Conservation (phyloP, 2,329 filamentous ascomycete genomes). For the Diaporthe longicolla region DNA sequence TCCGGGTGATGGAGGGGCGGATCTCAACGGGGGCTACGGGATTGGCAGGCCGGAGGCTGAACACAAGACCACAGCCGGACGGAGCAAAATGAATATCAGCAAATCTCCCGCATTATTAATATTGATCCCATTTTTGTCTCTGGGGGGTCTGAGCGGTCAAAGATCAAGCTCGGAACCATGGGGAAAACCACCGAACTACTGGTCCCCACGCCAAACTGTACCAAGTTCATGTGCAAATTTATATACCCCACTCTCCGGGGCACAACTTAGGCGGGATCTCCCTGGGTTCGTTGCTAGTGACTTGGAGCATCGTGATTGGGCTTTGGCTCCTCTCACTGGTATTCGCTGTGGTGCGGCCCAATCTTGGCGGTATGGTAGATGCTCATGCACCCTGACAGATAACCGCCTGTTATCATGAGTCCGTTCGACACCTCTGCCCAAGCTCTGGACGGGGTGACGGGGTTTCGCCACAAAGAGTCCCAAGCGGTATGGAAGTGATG, state of each 20-base stretch:
- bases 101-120: not conserved
- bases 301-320: slow-evolving; percentile 5
- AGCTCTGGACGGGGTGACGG: not conserved
- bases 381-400: slow-evolving; percentile 16
- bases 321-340: not conserved
- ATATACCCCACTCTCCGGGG: not conserved
- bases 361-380: slow-evolving; percentile 7
- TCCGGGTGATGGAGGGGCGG: slow-evolving; percentile 18
- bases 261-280: slow-evolving; percentile 8
- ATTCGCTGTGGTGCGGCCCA: slow-evolving; percentile 17
- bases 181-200: slow-evolving; percentile 11
- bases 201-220: slow-evolving; percentile 12
- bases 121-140: not conserved
- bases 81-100: not conserved
- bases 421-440: not conserved
- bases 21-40: slow-evolving; percentile 8
- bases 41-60: slow-evolving; percentile 23
- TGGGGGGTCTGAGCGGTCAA: not conserved
- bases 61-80: not conserved
- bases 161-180: not conserved
- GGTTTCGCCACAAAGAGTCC: not conserved
- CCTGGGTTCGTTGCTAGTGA: not conserved
- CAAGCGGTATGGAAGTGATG: not conserved
- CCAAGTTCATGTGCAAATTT: not conserved
- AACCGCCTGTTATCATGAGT: not conserved